These are phyloP conservation scores for Thielaviopsis ethacetica DNA, from an alignment of 2,329 filamentous ascomycete genomes.

Conservation along the genomic window DNA sequence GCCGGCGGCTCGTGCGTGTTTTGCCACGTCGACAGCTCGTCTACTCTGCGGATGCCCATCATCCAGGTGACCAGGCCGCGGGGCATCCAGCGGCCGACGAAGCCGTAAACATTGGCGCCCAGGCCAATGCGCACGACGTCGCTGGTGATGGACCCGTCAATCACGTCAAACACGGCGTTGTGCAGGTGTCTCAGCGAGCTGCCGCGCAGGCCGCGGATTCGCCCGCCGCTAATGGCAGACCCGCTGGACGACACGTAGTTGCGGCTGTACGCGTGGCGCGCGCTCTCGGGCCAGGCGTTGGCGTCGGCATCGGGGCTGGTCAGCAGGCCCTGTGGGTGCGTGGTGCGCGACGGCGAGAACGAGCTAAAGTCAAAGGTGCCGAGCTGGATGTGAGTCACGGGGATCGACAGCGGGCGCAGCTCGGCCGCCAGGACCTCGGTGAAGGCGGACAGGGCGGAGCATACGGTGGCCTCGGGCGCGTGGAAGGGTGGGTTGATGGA, in stretches of 20 bases:
- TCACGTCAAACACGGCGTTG: conserved; percentile 76
- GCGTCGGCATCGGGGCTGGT: conserved; percentile 27
- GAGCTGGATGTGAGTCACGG: conserved; percentile 75
- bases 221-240: conserved; percentile 38
- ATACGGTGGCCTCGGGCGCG: conserved; percentile 72
- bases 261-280: conserved; percentile 42
- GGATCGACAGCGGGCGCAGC: conserved; percentile 56
- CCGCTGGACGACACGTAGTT: conserved; percentile 41
- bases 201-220: conserved; percentile 44
- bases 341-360: conserved; percentile 33
- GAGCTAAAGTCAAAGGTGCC: conserved; percentile 76
- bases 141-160: conserved; percentile 47
- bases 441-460: conserved; percentile 73
- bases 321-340: conserved; percentile 21
- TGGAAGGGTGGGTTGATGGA: conserved; percentile 66
- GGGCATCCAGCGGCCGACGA: conserved; percentile 71
- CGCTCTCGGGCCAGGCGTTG: conserved; percentile 46
- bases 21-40: conserved; percentile 39
- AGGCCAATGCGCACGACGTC: conserved; percentile 64
- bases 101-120: conserved; percentile 67
- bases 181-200: conserved; percentile 66
- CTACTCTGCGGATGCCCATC: conserved; percentile 59
- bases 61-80: conserved; percentile 74
- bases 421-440: conserved; percentile 67
- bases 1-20: conserved; percentile 16